phyloP scores from a whole-genome alignment of 768 basidiomycete genomes.

The Galerina sulciceps region DNA sequence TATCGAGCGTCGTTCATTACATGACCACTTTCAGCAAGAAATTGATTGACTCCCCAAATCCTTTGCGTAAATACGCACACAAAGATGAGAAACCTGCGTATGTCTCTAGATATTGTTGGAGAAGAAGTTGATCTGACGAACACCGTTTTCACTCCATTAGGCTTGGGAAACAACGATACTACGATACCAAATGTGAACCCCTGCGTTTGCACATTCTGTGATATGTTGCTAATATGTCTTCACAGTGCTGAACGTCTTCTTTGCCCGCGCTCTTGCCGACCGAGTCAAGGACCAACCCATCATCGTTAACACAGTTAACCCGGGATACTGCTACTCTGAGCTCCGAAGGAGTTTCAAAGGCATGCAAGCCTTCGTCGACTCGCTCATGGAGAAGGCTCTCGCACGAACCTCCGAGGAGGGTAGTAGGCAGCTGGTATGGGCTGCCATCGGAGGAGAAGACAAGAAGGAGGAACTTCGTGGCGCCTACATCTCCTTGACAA shows the following conservation, averaged over 20 bases:
- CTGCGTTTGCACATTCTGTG: not conserved
- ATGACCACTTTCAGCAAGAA: constrained; percentile 29
- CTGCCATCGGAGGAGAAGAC: constrained; percentile 23
- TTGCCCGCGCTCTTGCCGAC: constrained; percentile 39
- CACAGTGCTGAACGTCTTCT: constrained; percentile 45
- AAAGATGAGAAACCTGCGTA: not conserved
- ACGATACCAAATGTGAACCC: constrained; percentile 14
- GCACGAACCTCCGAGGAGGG: constrained; percentile 43
- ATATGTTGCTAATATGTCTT: not conserved
- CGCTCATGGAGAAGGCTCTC: constrained; percentile 33
- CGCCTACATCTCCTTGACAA: constrained; percentile 26
- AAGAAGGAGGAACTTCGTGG: constrained; percentile 27
- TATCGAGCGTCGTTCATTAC: constrained; percentile 47
- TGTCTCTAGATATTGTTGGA: constrained; percentile 3
- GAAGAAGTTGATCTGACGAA: constrained; percentile 18
- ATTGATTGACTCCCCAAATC: constrained; percentile 28
- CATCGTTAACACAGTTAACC: constrained; percentile 42
- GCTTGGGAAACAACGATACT: constrained; percentile 6
- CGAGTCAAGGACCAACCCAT: constrained; percentile 32
- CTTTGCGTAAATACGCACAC: constrained; percentile 30
- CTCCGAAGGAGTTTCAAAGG: constrained; percentile 28
- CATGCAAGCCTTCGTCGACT: constrained; percentile 14
- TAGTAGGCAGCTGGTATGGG: constrained; percentile 35
- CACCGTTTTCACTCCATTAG: not conserved
- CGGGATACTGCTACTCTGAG: constrained; percentile 48